Evolutionary conservation across 2,329 filamentous ascomycete genomes (phyloP), one percentile per base, ranked within the genome.

Genomic region (Neopestalotiopsis rosae): DNA sequence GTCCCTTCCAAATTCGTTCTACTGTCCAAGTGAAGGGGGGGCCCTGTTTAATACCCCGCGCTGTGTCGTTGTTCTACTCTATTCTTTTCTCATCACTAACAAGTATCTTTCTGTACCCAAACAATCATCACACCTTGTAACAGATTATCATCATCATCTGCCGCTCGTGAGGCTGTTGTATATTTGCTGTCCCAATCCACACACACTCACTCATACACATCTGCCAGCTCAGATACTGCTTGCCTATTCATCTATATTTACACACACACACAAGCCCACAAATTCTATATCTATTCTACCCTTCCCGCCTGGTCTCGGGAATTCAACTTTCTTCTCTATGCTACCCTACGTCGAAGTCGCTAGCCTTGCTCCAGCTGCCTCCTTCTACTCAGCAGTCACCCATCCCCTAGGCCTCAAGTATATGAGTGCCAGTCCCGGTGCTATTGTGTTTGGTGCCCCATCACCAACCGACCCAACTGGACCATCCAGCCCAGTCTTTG

Each of bases 361-460:
- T 70, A 91, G 95, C 79, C 89, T 97, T 67, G 89, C 94, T 67
- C 89, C 91, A 45, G 92, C 94, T 3, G 90, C 92, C 64, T 96
- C 94, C 7, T 97, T 97, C 84, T 97, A 94, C 81, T 88, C 94
- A 28, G 88, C 92, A 71, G 87, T 94, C 72, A 86, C 94, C 7
- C 93, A 95, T 74, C 92, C 93, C 3, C 86, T 97, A 28, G 92
- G 92, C 49, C 90, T 97, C 71, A 87, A 87, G 70, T 97, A 90
- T 78, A 86, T 94, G 71, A 81, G 80, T 64, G 76, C 81, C 61
- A 78, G 74, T 69, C 72, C 75, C 28, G 74, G 79, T 5, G 81
- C 80, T 24, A 79, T 86, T 71, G 80, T 81, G 59, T 87, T 82
- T 74, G 85, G 85, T 67, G 49, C 66, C 5, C 57, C 59, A 12